Conservation (phyloP, 148 eudicot species). For the Rheum nobile region DNA sequence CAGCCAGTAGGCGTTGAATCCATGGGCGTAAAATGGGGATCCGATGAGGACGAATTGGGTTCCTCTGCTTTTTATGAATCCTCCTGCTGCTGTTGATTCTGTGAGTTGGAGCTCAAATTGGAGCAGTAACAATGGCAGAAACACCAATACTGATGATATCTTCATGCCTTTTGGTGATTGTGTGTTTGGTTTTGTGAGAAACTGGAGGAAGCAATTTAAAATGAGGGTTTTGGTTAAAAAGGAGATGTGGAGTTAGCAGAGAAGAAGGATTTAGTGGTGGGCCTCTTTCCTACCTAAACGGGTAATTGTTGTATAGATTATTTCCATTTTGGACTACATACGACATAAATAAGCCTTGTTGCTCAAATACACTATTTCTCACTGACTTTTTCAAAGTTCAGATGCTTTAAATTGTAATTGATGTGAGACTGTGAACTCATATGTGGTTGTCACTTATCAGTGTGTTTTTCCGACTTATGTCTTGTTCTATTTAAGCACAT, state of each 20-base stretch:
- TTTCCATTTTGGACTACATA: background rate
- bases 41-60: conserved; percentile 68
- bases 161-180: background rate
- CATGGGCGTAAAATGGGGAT: conserved; percentile 71
- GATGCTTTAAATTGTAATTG: no score
- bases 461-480: no score
- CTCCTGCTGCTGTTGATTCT: background rate
- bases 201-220: background rate
- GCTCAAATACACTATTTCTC: no score
- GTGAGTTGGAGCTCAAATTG: no score
- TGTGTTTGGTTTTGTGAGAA: background rate
- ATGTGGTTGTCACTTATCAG: no score
- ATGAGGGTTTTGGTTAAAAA: background rate
- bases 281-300: background rate
- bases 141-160: background rate
- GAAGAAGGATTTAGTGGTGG: background rate
- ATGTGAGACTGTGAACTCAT: no score
- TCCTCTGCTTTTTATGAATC: conserved; percentile 58
- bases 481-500: no score
- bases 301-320: background rate
- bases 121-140: background rate
- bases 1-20: conserved; percentile 97
- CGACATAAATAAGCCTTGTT: background rate
- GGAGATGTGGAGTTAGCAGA: background rate
- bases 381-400: no score